Evolutionary conservation across 148 eudicot genomes (phyloP).

Genomic region (Polygonum maritimum): DNA sequence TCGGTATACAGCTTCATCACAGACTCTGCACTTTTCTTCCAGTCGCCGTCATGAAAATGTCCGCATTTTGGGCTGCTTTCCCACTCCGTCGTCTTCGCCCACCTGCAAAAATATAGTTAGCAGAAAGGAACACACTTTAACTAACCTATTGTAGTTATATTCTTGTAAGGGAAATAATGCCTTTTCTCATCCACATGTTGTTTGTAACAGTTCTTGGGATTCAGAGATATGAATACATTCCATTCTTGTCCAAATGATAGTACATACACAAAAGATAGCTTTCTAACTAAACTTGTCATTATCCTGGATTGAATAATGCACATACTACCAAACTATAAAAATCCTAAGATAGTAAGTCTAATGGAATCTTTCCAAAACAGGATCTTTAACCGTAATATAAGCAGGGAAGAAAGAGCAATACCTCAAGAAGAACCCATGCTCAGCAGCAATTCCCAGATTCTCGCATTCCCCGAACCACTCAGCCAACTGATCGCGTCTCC

Average conservation of each 20-base stretch:
- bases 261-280: no score
- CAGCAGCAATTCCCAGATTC: conserved; percentile 72
- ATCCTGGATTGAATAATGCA: no score
- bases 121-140: background rate
- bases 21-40: conserved; percentile 57
- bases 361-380: no score
- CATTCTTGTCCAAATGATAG: no score
- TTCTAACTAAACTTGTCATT: no score
- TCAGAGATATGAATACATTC: no score
- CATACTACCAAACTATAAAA: no score
- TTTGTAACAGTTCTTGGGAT: no score
- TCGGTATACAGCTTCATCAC: conserved; percentile 56
- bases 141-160: background rate
- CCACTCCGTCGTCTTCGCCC: conserved; percentile 50
- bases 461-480: conserved; percentile 54
- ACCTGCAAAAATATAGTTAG: conserved; percentile 31
- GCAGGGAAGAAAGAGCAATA: conserved; percentile 11
- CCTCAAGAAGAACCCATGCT: conserved; percentile 77
- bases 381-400: no score
- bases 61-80: conserved; percentile 26
- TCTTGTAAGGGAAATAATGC: background rate
- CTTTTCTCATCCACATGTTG: no score
- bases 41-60: no score
- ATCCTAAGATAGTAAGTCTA: no score
- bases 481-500: conserved; percentile 37